Conservation (phyloP, 176 grass and related monocot genomes). For the Poa pratensis region DNA sequence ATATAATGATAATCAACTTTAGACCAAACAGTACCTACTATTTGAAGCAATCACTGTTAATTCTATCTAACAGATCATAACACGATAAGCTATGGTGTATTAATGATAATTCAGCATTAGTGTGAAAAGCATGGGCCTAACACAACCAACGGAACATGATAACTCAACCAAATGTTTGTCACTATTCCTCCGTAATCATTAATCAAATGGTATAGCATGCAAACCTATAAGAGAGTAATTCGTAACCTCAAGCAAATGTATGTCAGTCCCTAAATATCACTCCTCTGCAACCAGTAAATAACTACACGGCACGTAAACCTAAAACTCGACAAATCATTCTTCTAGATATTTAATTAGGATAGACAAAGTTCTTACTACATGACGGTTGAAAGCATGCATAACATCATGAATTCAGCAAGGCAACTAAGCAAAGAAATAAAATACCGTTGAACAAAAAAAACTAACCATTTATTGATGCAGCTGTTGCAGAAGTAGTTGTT, state of each 20-base stretch:
- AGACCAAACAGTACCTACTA: neutral
- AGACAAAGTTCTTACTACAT: neutral
- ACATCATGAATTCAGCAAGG: slow-evolving; percentile 28
- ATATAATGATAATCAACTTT: slow-evolving; percentile 9
- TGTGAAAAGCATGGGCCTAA: neutral
- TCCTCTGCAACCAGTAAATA: neutral
- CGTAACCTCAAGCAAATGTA: neutral
- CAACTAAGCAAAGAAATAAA: slow-evolving; percentile 22
- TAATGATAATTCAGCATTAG: neutral
- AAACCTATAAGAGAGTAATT: slow-evolving; percentile 1
- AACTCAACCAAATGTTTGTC: neutral
- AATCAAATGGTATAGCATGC: neutral
- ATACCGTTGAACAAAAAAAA: neutral
- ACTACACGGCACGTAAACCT: neutral
- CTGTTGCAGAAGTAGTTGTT: slow-evolving; percentile 76
- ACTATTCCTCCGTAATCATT: slow-evolving; percentile 3
- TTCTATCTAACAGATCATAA: slow-evolving; percentile 4
- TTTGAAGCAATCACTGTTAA: slow-evolving; percentile 24
- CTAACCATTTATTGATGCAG: slow-evolving; percentile 86
- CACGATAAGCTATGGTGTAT: neutral
- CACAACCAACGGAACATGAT: neutral
- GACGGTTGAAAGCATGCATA: slow-evolving; percentile 4
- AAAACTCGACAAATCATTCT: neutral
- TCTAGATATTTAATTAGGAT: neutral
- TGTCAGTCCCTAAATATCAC: neutral